Conservation (phyloP, 1,284 basidiomycete species). For the Ceratobasidium sp. region DNA sequence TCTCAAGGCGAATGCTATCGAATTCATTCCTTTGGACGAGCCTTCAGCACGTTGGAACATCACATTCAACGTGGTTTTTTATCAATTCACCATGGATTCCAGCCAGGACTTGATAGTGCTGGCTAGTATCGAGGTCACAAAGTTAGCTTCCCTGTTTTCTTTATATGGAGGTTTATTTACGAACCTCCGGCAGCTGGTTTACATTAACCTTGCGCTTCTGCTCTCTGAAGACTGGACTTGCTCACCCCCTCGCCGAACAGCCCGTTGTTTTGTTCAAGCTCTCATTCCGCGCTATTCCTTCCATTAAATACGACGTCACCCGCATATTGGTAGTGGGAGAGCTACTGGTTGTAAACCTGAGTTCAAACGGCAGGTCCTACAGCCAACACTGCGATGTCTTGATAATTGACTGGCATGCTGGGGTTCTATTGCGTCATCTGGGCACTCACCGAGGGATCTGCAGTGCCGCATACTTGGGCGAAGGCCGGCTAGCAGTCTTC, state of each 20-base stretch:
- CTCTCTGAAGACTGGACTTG: constrained; percentile 23
- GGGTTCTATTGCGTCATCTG: not conserved
- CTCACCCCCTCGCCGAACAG: not conserved
- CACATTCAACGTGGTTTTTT: not conserved
- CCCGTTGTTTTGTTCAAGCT: not conserved
- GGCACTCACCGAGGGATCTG: not conserved
- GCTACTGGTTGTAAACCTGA: constrained; percentile 7
- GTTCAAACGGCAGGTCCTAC: no score
- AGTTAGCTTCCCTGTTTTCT: not conserved
- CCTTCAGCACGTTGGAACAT: constrained; percentile 1
- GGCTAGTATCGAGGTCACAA: not conserved
- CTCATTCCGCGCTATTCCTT: not conserved
- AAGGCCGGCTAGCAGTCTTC: not conserved
- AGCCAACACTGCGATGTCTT: constrained; percentile 10
- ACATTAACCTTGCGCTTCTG: not conserved
- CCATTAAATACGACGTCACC: not conserved
- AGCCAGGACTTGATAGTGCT: constrained; percentile 14
- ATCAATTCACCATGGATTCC: not conserved
- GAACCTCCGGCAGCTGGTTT: not conserved
- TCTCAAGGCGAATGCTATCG: not conserved
- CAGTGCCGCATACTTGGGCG: not conserved
- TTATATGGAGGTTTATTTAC: not conserved
- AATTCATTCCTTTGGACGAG: constrained; percentile 12
- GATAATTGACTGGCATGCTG: not conserved
- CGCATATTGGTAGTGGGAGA: not conserved